Conservation (phyloP, 2,329 filamentous ascomycete species). For the Arthrinium puccinioides region DNA sequence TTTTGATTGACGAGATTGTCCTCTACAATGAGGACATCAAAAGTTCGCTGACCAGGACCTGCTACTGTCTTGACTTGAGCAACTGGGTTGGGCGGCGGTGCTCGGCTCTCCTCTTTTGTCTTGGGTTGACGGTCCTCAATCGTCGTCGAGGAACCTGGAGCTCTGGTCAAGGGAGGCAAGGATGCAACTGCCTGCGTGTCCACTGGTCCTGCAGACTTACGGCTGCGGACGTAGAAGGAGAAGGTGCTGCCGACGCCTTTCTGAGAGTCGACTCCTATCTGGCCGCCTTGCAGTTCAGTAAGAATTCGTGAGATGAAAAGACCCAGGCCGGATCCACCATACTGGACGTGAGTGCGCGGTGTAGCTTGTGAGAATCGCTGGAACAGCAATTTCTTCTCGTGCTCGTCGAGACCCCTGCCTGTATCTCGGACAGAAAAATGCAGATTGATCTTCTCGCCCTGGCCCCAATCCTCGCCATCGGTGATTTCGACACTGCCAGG, state of each 20-base stretch:
- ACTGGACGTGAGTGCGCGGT: slow-evolving; percentile 64
- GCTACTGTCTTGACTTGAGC: neutral
- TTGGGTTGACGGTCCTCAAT: slow-evolving; percentile 21
- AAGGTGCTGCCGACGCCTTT: slow-evolving; percentile 67
- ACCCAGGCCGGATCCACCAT: slow-evolving; percentile 63
- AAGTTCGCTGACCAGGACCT: slow-evolving; percentile 25
- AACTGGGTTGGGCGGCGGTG: slow-evolving; percentile 5
- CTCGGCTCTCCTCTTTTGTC: slow-evolving; percentile 6
- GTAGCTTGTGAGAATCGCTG: slow-evolving; percentile 63
- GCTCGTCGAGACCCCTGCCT: slow-evolving; percentile 56
- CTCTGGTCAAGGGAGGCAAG: slow-evolving; percentile 18
- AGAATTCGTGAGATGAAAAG: slow-evolving; percentile 72
- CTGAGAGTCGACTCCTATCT: slow-evolving; percentile 64
- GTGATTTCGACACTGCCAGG: slow-evolving; percentile 36
- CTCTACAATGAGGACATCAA: slow-evolving; percentile 58
- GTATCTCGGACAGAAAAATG: slow-evolving; percentile 68
- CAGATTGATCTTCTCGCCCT: slow-evolving; percentile 63
- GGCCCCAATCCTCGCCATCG: slow-evolving; percentile 59
- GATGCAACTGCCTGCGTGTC: slow-evolving; percentile 27
- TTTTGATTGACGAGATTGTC: slow-evolving; percentile 63
- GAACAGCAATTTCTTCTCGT: slow-evolving; percentile 61
- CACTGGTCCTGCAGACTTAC: slow-evolving; percentile 39
- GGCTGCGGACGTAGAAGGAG: slow-evolving; percentile 67
- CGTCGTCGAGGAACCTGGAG: slow-evolving; percentile 24
- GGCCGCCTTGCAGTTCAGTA: slow-evolving; percentile 69